Evolutionary conservation across 257 asterid species (phyloP).

Genomic region (Nicotiana noctiflora): DNA sequence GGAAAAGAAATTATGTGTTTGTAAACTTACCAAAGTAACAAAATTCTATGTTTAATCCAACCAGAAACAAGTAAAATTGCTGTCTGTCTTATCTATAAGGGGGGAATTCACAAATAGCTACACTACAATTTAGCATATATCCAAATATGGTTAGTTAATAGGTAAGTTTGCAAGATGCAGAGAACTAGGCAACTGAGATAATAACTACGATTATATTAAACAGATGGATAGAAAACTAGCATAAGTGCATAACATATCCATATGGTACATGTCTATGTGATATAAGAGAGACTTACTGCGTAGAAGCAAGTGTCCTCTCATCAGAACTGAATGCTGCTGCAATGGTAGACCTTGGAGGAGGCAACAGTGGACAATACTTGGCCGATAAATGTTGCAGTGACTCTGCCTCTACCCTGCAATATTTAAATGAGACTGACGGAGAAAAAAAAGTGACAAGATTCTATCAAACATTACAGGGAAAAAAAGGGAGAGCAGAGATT

Average conservation of each 20-base stretch:
- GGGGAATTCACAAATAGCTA: not conserved
- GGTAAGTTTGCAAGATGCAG: not conserved
- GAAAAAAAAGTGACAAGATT: not conserved
- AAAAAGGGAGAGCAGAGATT: not conserved
- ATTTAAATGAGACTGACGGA: not conserved
- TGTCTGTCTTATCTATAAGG: not conserved
- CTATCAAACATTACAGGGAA: not conserved
- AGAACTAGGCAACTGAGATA: not conserved
- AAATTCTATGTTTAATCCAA: not conserved
- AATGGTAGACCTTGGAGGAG: conserved; percentile 98
- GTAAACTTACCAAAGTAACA: not conserved
- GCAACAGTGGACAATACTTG: conserved; percentile 74
- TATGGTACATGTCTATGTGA: not conserved
- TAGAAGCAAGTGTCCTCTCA: conserved; percentile 88
- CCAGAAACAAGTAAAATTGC: not conserved
- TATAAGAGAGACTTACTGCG: conserved; percentile 50
- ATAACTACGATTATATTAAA: not conserved
- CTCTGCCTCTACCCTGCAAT: conserved; percentile 83
- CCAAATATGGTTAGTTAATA: not conserved
- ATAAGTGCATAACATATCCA: not conserved
- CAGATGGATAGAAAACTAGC: not conserved
- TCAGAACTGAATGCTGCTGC: conserved; percentile 99
- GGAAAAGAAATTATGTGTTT: conserved; percentile 4
- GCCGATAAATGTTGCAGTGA: conserved; percentile 76
- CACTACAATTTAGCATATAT: not conserved